Conservation (phyloP, 2,329 filamentous ascomycete genomes). For the Fonsecaea pedrosoi region DNA sequence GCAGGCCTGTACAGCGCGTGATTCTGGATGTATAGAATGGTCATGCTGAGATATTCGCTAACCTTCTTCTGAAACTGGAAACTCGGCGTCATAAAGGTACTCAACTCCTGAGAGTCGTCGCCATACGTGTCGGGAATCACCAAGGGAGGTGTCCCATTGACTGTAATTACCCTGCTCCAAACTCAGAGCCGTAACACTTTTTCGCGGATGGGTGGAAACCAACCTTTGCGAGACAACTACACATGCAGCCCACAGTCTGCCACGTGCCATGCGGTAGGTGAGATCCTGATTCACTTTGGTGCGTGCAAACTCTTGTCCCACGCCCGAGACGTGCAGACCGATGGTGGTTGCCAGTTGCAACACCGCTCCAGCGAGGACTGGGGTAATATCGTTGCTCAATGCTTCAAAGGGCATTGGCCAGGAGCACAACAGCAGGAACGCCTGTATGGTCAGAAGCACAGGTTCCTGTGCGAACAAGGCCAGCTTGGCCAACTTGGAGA, state of each 20-base stretch:
- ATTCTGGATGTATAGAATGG: slow-evolving; percentile 6
- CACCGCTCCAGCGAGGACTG: slow-evolving; percentile 10
- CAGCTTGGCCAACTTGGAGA: slow-evolving; percentile 6
- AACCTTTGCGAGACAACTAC: slow-evolving; percentile 19
- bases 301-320: slow-evolving; percentile 23
- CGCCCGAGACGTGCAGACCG: slow-evolving; percentile 18
- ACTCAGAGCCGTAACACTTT: neutral
- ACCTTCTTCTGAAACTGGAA: slow-evolving; percentile 18
- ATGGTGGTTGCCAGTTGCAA: slow-evolving; percentile 12
- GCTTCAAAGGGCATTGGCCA: slow-evolving; percentile 20
- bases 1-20: slow-evolving; percentile 9
- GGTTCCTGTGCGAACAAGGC: neutral
- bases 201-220: neutral
- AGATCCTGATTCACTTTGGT: neutral
- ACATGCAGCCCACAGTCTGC: slow-evolving; percentile 16
- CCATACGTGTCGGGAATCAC: slow-evolving; percentile 17
- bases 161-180: neutral
- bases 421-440: slow-evolving; percentile 12
- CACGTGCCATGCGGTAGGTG: slow-evolving; percentile 2
- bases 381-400: slow-evolving; percentile 12
- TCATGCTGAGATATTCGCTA: slow-evolving; percentile 12
- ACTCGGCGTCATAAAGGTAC: neutral
- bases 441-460: slow-evolving; percentile 16
- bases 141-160: slow-evolving; percentile 23
- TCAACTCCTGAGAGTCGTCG: slow-evolving; percentile 4